These are phyloP conservation scores for Moniliophthora roreri DNA, from an alignment of 1,284 basidiomycete species.

Conservation along the genomic window DNA sequence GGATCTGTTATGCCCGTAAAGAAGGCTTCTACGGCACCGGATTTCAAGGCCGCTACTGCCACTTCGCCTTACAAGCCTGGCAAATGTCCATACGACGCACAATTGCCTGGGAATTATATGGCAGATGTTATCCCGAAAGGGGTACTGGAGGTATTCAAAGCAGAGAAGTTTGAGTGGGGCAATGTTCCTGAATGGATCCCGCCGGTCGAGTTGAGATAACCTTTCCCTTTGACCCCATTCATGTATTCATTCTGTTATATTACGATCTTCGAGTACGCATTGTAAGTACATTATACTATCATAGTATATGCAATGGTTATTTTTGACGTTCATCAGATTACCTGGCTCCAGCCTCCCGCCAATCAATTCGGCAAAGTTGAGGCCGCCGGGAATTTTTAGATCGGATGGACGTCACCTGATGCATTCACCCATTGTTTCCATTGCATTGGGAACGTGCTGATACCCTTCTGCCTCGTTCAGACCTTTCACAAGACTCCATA, in stretches of 20 bases:
- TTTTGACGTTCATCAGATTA: too few relatives aligned
- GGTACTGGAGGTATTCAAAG: conserved; percentile 60
- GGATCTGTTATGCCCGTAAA: not conserved
- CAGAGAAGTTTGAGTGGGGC: conserved; percentile 67
- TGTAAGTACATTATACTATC: not conserved
- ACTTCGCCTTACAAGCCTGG: conserved; percentile 38
- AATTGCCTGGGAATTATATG: conserved; percentile 60
- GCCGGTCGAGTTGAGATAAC: conserved; percentile 63
- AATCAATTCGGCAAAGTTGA: too few relatives aligned
- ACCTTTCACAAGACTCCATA: too few relatives aligned
- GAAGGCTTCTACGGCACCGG: conserved; percentile 26
- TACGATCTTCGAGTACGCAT: too few relatives aligned
- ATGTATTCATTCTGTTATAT: not conserved
- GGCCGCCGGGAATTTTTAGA: too few relatives aligned
- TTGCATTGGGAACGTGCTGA: too few relatives aligned
- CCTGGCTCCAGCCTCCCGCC: too few relatives aligned
- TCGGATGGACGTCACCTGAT: too few relatives aligned
- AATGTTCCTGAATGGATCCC: conserved; percentile 79
- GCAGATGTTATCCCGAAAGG: conserved; percentile 46
- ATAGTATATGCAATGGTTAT: too few relatives aligned
- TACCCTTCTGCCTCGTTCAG: too few relatives aligned
- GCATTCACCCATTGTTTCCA: too few relatives aligned
- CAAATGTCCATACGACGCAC: conserved; percentile 52
- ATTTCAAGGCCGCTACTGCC: conserved; percentile 42
- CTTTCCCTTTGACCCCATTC: not conserved